Conservation (phyloP, 306 rosid genomes). For the Astragalus glycyphyllos region DNA sequence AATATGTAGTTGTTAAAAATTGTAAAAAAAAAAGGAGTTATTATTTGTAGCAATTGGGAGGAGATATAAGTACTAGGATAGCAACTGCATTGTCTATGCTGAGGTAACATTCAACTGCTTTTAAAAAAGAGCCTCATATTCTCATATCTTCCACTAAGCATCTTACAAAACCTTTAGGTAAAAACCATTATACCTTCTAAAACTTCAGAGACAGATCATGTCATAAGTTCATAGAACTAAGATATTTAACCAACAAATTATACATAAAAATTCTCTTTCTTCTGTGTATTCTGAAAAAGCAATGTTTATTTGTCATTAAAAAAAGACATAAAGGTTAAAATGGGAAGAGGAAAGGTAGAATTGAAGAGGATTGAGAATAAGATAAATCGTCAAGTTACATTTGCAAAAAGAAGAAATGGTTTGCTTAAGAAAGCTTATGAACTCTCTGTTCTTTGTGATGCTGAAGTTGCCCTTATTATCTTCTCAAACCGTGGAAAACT, state of each 20-base stretch:
- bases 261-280: background rate
- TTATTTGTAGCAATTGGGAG: background rate
- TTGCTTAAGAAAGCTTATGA: conserved; percentile 86
- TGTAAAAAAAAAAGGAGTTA: background rate
- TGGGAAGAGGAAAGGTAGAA: conserved; percentile 94
- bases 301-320: conserved; percentile 27
- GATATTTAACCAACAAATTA: conserved; percentile 21
- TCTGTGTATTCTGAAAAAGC: conserved; percentile 40
- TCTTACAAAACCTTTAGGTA: conserved; percentile 30
- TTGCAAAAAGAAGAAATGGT: conserved; percentile 82
- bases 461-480: conserved; percentile 82
- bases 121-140: conserved; percentile 34
- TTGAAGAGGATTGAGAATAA: conserved; percentile 90
- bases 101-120: conserved; percentile 10
- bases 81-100: background rate
- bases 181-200: conserved; percentile 36
- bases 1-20: too few species aligned
- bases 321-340: conserved; percentile 24
- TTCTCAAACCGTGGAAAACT: conserved; percentile 84
- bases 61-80: background rate
- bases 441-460: conserved; percentile 84
- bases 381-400: conserved; percentile 83
- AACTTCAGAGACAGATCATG: conserved; percentile 35
- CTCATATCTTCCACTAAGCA: conserved; percentile 34
- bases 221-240: conserved; percentile 25